phyloP scores from a whole-genome alignment of 2,329 filamentous ascomycete species.

The Cadophora sp. region DNA sequence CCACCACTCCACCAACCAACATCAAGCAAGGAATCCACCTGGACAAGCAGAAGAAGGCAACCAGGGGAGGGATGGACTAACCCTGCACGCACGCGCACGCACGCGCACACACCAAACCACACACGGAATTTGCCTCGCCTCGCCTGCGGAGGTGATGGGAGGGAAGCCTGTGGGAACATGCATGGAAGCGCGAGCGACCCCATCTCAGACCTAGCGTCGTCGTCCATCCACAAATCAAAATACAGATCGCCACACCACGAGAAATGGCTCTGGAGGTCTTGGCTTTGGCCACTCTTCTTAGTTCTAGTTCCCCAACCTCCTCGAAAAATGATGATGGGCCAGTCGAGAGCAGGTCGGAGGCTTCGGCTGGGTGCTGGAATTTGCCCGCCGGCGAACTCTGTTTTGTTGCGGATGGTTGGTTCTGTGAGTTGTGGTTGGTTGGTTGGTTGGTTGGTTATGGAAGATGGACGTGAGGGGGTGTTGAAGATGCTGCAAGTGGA shows the following conservation, averaged over 20 bases:
- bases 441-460: too few relatives aligned
- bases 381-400: too few relatives aligned
- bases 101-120: neutral
- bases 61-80: neutral
- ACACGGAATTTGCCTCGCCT: neutral
- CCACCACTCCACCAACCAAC: neutral
- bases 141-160: too few relatives aligned
- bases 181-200: slow-evolving; percentile 7
- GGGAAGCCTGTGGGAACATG: neutral
- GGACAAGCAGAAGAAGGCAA: neutral
- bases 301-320: neutral
- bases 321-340: neutral
- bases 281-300: neutral
- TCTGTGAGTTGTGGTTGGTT: too few relatives aligned
- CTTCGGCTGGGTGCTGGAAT: too few relatives aligned
- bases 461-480: too few relatives aligned
- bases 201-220: neutral
- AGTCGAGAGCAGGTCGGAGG: too few relatives aligned
- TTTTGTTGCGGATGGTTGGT: too few relatives aligned
- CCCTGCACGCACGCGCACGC: slow-evolving; percentile 12
- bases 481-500: too few relatives aligned
- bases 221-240: neutral
- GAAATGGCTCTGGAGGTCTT: neutral
- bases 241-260: neutral
- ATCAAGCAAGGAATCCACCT: neutral